These are phyloP conservation scores for grape (Vitis vinifera) DNA, from an alignment of 164 flowering plant species.

Conservation along the genomic window ASM3070453v1 NC_081820.1:23938001-23938500, in stretches of 20 bases:
- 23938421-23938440: conserved; percentile 19
- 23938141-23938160: conserved; percentile 19
- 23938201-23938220: conserved; percentile 5
- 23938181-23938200: conserved; percentile 16
- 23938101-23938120: conserved; percentile 16
- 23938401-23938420: conserved; percentile 18
- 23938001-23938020: conserved; percentile 16
- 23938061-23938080: conserved; percentile 3
- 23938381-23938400: conserved; percentile 17
- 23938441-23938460: conserved; percentile 21
- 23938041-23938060: neutral
- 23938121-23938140: neutral
- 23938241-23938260: conserved; percentile 6
- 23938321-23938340: conserved; percentile 9
- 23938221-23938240: conserved; percentile 6
- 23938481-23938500: conserved; percentile 1
- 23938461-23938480: conserved; percentile 13
- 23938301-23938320: neutral
- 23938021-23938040: conserved; percentile 9
- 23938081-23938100: conserved; percentile 4
- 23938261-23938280: neutral
- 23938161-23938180: conserved; percentile 30
- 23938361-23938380: too few relatives aligned
- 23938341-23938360: neutral
- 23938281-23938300: conserved; percentile 5